A percentile compares a stretch with the other conserved stretches of the same genome.
These are phyloP conservation scores for Apiospora pterosperma DNA, from an alignment of 2,329 filamentous ascomycete genomes.

Conservation along the genomic window DNA sequence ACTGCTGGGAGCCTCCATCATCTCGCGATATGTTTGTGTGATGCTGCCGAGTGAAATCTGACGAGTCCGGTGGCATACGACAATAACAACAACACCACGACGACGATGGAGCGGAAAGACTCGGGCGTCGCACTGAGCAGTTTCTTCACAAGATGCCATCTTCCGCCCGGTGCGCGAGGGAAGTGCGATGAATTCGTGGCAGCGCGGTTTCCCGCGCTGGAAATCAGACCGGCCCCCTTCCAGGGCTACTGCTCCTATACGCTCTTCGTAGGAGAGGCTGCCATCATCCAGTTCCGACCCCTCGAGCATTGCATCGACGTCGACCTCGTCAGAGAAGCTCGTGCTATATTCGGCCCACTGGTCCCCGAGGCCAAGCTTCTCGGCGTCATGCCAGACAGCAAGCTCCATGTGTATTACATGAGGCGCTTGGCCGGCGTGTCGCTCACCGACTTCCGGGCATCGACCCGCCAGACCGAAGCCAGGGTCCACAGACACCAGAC, in stretches of 20 bases:
- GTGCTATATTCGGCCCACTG: slow-evolving; percentile 34
- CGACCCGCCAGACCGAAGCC: slow-evolving; percentile 1
- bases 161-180: slow-evolving; percentile 19
- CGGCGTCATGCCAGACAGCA: slow-evolving; percentile 14
- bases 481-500: slow-evolving; percentile 24
- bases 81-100: neutral
- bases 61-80: neutral
- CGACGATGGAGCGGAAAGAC: slow-evolving; percentile 14
- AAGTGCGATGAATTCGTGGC: slow-evolving; percentile 31
- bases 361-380: slow-evolving; percentile 39
- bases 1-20: neutral
- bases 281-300: slow-evolving; percentile 48
- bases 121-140: slow-evolving; percentile 21
- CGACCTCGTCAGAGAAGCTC: slow-evolving; percentile 32
- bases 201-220: slow-evolving; percentile 25
- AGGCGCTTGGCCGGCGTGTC: slow-evolving; percentile 38
- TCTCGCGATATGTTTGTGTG: neutral
- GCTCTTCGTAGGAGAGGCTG: slow-evolving; percentile 33
- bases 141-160: slow-evolving; percentile 27
- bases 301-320: slow-evolving; percentile 38
- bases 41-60: too few relatives aligned
- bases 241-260: slow-evolving; percentile 55
- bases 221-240: slow-evolving; percentile 29
- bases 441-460: slow-evolving; percentile 28
- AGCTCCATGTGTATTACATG: slow-evolving; percentile 39